Percentiles rank a stretch among this genome's conserved stretches.
phyloP scores from a whole-genome alignment of 2,329 filamentous ascomycete species.

The Aspergillus pseudoglaucus region DNA sequence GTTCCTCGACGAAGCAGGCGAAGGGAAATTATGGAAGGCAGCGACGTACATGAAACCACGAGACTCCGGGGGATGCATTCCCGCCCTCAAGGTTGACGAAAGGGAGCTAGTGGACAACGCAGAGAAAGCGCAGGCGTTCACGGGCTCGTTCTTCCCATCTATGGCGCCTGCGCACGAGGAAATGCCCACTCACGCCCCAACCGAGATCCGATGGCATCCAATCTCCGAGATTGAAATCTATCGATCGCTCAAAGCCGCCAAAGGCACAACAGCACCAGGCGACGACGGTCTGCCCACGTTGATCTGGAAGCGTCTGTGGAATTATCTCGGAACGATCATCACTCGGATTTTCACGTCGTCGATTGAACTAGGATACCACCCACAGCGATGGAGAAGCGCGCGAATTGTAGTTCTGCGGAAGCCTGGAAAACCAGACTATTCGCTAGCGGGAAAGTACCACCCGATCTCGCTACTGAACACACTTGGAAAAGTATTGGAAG shows the following conservation, averaged over 20 bases:
- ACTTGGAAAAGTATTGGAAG: conserved; percentile 16
- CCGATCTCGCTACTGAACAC: conserved; percentile 20
- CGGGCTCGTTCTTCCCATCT: conserved; percentile 13
- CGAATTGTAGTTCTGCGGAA: conserved; percentile 19
- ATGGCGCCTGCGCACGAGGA: conserved; percentile 5
- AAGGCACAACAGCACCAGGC: conserved; percentile 11
- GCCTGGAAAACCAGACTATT: conserved; percentile 20
- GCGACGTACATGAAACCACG: conserved; percentile 9
- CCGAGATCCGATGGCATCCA: conserved; percentile 11
- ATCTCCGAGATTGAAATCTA: conserved; percentile 13
- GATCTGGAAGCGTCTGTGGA: conserved; percentile 11
- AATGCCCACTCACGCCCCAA: not conserved
- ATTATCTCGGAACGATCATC: conserved; percentile 2
- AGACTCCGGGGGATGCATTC: conserved; percentile 11
- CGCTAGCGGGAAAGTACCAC: conserved; percentile 16
- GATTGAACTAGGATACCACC: conserved; percentile 13
- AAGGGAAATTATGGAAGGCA: conserved; percentile 13
- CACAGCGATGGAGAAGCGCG: conserved; percentile 10
- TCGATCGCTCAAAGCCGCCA: conserved; percentile 7
- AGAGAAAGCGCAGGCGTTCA: conserved; percentile 12
- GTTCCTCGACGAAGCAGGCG: conserved; percentile 13
- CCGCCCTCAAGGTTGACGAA: conserved; percentile 6
- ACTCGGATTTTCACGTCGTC: conserved; percentile 9
- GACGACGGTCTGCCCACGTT: conserved; percentile 11
- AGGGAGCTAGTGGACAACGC: conserved; percentile 12